These are phyloP conservation scores for Penicillium brevicompactum DNA, from an alignment of 2,329 filamentous ascomycete species.

Conservation along the genomic window DNA sequence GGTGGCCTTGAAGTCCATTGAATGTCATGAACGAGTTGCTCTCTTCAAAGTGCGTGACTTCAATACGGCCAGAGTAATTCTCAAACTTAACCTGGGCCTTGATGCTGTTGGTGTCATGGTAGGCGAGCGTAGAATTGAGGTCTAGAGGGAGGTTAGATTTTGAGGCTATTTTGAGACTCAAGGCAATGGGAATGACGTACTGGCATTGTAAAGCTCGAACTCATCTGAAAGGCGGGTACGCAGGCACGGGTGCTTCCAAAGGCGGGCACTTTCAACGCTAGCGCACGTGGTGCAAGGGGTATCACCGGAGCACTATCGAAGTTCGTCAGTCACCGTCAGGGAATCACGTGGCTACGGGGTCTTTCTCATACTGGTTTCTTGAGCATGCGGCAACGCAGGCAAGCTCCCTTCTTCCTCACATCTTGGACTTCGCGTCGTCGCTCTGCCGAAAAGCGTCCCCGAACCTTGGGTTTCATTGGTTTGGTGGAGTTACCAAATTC, in stretches of 20 bases:
- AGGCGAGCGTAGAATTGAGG: conserved; percentile 56
- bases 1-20: conserved; percentile 42
- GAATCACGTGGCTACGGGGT: neutral
- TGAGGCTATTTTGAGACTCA: neutral
- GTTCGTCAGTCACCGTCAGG: conserved; percentile 6
- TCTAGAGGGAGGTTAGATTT: conserved; percentile 31
- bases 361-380: conserved; percentile 56
- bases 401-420: conserved; percentile 62
- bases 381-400: conserved; percentile 65
- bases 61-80: conserved; percentile 54
- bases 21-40: conserved; percentile 53
- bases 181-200: conserved; percentile 29
- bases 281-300: conserved; percentile 62
- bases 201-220: conserved; percentile 59
- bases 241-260: conserved; percentile 64
- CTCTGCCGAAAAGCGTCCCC: conserved; percentile 59
- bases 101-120: conserved; percentile 52
- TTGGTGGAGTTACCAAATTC: conserved; percentile 44
- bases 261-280: conserved; percentile 60
- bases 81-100: conserved; percentile 53
- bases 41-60: conserved; percentile 59
- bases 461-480: conserved; percentile 50
- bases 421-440: conserved; percentile 62
- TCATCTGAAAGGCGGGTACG: conserved; percentile 61
- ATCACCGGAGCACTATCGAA: conserved; percentile 57